These are phyloP conservation scores for Ambrosia trifida DNA, from an alignment of 129 eudicot genomes.

Conservation along the genomic window DNA sequence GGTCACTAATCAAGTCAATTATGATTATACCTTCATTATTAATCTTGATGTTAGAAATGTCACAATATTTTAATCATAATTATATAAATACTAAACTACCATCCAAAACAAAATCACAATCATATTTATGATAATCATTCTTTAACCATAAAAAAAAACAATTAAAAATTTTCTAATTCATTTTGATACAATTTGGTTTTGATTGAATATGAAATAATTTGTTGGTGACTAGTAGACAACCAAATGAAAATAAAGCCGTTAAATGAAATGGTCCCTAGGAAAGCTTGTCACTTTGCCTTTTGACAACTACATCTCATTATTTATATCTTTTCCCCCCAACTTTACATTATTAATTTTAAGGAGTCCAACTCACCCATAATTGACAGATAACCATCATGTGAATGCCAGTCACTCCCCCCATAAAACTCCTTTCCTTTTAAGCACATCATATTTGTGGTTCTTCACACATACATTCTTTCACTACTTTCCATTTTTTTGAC, in stretches of 20 bases:
- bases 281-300: constrained; percentile 58
- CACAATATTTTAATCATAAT: neutral
- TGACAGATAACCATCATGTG: constrained; percentile 87
- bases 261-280: constrained; percentile 45
- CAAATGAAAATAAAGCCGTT: constrained; percentile 47
- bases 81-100: neutral
- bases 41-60: neutral
- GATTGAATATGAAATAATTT: constrained; percentile 28
- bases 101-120: neutral
- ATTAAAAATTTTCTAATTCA: neutral
- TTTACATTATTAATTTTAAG: constrained; percentile 39
- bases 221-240: constrained; percentile 46
- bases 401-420: constrained; percentile 38
- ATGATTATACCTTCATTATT: neutral
- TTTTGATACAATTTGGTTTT: neutral
- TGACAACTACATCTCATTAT: constrained; percentile 50
- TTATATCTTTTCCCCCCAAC: constrained; percentile 24
- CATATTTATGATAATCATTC: neutral
- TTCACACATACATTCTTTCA: constrained; percentile 24
- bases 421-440: constrained; percentile 30
- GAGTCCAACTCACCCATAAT: constrained; percentile 49
- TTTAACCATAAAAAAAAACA: neutral
- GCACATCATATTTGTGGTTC: constrained; percentile 37
- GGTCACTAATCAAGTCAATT: neutral
- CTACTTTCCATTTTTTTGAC: constrained; percentile 37